phyloP scores from a whole-genome alignment of 805 yeast genomes.

The Wickerhamomyces subpelliculosus region DNA sequence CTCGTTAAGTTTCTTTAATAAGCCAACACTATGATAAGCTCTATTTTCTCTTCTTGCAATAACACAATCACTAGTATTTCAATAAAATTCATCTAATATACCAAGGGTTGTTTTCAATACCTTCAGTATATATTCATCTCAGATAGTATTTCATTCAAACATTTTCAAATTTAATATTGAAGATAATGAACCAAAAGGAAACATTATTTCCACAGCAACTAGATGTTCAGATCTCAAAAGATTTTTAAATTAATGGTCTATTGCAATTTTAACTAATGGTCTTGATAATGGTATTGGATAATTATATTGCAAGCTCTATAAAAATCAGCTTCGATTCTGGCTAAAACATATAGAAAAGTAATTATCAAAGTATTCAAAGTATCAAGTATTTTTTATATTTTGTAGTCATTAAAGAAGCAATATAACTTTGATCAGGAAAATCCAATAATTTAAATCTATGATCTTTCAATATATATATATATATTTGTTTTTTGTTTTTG shows the following conservation, averaged over 20 bases:
- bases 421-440: too few species aligned
- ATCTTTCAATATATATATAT: too few species aligned
- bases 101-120: too few species aligned
- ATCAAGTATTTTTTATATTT: background rate
- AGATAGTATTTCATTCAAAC: background rate
- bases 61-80: background rate
- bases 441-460: too few species aligned
- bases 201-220: background rate
- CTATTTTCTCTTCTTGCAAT: background rate
- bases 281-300: background rate
- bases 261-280: background rate
- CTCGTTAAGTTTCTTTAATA: background rate
- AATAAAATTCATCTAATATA: background rate
- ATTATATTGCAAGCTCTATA: background rate
- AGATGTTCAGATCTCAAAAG: background rate
- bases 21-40: background rate
- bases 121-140: slow-evolving; percentile 1
- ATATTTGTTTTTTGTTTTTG: background rate
- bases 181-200: background rate
- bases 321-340: background rate
- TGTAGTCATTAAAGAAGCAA: too few species aligned
- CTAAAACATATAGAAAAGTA: background rate
- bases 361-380: background rate
- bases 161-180: background rate
- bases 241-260: background rate